Evolutionary conservation across 2,329 filamentous ascomycete species (phyloP), one percentile per base, ranked within the genome.

Genomic region (Cordyceps farinosa): DNA sequence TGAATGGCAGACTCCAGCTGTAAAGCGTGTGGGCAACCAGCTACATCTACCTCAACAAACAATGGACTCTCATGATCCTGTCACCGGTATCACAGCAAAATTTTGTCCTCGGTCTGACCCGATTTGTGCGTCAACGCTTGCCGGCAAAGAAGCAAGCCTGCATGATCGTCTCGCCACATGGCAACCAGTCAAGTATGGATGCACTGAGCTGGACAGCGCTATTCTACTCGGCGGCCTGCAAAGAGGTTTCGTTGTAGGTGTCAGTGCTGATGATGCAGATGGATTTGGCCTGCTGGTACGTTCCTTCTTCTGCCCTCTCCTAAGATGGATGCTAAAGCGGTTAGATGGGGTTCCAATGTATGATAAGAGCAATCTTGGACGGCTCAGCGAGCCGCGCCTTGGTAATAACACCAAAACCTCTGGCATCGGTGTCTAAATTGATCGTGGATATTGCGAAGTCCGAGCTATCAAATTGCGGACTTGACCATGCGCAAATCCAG

Each of bases 181-280:
- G 4, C 78, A 79, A 0, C 64, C 62, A 5, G 71, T 78, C 36
- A 64, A 67, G 34, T 80, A 76, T 1, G 84, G 83, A 13, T 84
- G 81, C 59, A 48, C 55, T 2, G 82, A 80, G 65, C 66, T 87
- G 40, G 84, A 87, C 66, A 71, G 76, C 2, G 70, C 79, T 36
- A 75, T 82, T 6, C 72, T 86, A 5, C 62, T 78, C 6, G 75
- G 74, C 2, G 82, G 82, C 0, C 73, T 85, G 11, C 78, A 81
- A 70, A 71, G 80, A n/a, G 84, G 83, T 0, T 73, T 72, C 27
- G 77, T 87, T 0, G 79, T 84, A 1, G 84, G 84, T 1, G 61
- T 86, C 61, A 87, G 83, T 62, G 74, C 80, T 0, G 83, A 84
- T 70, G 79, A 81, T 27, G 80, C 79, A 47, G 76, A 74, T n/a